Base-by-base conservation (phyloP, 495 filamentous ascomycete genomes). In the Hyphodiscus hymeniophilus region DNA sequence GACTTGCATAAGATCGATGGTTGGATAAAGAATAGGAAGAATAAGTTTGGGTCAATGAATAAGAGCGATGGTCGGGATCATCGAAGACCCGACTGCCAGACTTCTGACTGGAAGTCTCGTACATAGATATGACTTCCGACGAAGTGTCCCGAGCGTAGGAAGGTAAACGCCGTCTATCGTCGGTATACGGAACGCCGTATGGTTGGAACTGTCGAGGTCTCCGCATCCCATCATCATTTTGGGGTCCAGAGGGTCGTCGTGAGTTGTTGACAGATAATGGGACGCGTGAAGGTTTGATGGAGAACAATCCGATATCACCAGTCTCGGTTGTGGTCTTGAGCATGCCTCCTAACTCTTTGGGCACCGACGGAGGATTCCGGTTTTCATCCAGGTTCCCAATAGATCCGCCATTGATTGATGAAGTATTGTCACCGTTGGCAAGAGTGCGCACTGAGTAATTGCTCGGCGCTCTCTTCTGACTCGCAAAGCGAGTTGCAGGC, bases 251-350 rank as follows among this genome's bases (percentile, higher is more conserved):
- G 13, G 31, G 23, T 41, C 48, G 52, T 46, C 50, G 38, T 6
- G 58, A 58, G 2, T 36, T 52, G 6, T 48, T 47, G n/a, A 57
- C 46, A 10, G 52, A 22, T 15, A 56, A 58, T 3, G 65, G 63
- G 24, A 76, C 57, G 10, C 73, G 67, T 28, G 69, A 59, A 4
- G 75, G 71, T 50, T 68, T 67, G 52, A 76, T 76, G 34, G 74
- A 73, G 48, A 84, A 79, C 38, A 75, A 63, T 7, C 77, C 81
- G 40, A 85, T 76, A 45, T 84, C 79, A 13, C 81, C 83, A 1
- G 77, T 75, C 61, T 86, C 83, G 0, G 81, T 86, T 0, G 73
- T 80, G 7, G 75, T 85, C 59, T 74, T 84, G 34, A 87, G 72
- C 81, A 87, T 85, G 59, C 76, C 75, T 51, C 74, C 67, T 7